A percentile compares a stretch with the other conserved stretches of the same genome.
Evolutionary conservation across 2,329 filamentous ascomycete genomes (phyloP).

Genomic region (Dactylonectria estremocensis): DNA sequence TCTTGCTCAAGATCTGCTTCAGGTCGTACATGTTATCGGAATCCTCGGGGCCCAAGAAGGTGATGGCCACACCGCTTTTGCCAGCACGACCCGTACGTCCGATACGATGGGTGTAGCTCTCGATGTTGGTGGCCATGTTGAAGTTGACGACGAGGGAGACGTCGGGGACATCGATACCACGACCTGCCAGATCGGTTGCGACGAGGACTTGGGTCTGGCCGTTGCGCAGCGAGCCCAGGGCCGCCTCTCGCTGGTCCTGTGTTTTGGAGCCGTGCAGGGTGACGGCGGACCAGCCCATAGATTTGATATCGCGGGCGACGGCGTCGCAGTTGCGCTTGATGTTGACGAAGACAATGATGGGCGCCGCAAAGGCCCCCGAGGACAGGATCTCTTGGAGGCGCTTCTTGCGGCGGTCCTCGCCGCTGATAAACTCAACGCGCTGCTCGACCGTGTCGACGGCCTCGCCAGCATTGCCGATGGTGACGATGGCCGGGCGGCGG

Average conservation of each 20-base stretch:
- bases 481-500: conserved; percentile 91
- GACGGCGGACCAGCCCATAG: conserved; percentile 91
- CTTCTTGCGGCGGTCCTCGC: conserved; percentile 97
- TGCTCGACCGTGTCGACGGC: conserved; percentile 98
- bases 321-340: conserved; percentile 99
- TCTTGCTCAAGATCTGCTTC: conserved; percentile 96
- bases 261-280: conserved; percentile 97
- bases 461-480: conserved; percentile 94
- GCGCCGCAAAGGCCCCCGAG: conserved; percentile 84
- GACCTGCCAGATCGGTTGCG: conserved; percentile 93
- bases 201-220: conserved; percentile 90
- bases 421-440: conserved; percentile 89
- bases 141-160: conserved; percentile 97
- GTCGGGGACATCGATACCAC: conserved; percentile 97
- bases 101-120: conserved; percentile 96
- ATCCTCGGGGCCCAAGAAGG: conserved; percentile 94
- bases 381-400: conserved; percentile 91
- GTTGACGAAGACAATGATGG: conserved; percentile 99
- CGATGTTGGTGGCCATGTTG: conserved; percentile 96
- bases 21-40: conserved; percentile 92
- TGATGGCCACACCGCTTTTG: conserved; percentile 96
- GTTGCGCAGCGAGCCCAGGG: conserved; percentile 85
- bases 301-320: conserved; percentile 93
- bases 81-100: conserved; percentile 97
- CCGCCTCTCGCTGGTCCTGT: conserved; percentile 96